Evolutionary conservation across 2,329 filamentous ascomycete species (phyloP).

Genomic region (Beauveria sp.): DNA sequence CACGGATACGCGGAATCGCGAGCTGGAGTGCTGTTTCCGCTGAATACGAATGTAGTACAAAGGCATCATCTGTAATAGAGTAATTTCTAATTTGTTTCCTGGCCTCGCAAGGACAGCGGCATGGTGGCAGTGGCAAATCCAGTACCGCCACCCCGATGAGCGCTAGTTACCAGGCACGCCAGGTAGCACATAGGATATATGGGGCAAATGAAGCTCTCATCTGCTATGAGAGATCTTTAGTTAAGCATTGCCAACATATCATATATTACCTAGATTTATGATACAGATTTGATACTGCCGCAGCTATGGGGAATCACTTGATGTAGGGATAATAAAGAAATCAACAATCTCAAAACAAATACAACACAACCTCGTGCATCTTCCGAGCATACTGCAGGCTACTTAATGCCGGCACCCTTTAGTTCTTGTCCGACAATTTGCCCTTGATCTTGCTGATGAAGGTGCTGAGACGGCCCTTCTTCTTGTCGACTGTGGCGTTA

Average conservation of each 20-base stretch:
- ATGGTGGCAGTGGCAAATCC: not conserved
- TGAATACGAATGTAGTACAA: not conserved
- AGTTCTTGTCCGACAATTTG: constrained; percentile 32
- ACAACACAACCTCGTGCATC: not conserved
- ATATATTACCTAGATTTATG: constrained; percentile 28
- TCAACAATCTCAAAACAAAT: constrained; percentile 24
- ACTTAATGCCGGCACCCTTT: not conserved
- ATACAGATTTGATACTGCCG: constrained; percentile 18
- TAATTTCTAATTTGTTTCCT: no score
- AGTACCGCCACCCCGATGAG: not conserved
- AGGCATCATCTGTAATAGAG: not conserved
- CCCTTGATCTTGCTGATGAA: constrained; percentile 52
- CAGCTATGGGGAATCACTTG: constrained; percentile 29
- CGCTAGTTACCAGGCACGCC: not conserved
- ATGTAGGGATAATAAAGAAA: constrained; percentile 26
- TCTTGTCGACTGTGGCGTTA: constrained; percentile 19
- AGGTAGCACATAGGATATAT: not conserved
- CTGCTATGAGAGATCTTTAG: not conserved
- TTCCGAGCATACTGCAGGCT: not conserved
- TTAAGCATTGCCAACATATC: constrained; percentile 17
- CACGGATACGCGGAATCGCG: not conserved
- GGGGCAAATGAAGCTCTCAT: not conserved
- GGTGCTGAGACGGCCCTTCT: constrained; percentile 56
- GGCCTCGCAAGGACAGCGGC: not conserved
- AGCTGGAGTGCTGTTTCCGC: not conserved